phyloP scores from a whole-genome alignment of 371 early-diverging fungal genomes.

The Rhizomucor miehei region DNA sequence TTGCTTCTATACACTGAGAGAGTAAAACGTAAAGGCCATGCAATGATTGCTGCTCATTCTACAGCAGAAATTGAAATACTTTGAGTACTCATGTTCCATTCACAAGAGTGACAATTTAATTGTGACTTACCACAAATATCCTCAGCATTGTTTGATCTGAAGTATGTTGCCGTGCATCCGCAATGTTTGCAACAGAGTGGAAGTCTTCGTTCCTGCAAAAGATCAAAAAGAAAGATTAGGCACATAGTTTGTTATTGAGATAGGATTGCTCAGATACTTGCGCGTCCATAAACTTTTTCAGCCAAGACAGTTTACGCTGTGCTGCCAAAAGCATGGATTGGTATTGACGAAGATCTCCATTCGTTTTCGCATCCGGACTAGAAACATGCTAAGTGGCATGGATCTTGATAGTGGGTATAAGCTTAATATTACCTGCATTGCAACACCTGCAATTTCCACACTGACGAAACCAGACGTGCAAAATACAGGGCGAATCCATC shows the following conservation, averaged over 20 bases:
- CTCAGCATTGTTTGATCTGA: conserved; percentile 21
- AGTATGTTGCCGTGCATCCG: conserved; percentile 24
- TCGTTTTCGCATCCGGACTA: not conserved
- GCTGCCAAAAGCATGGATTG: conserved; percentile 34
- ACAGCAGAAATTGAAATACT: conserved; percentile 2
- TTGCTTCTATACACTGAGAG: conserved; percentile 67
- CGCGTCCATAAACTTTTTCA: conserved; percentile 53
- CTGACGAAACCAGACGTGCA: conserved; percentile 66
- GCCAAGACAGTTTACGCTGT: conserved; percentile 37
- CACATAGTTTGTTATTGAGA: not conserved
- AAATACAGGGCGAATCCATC: conserved; percentile 80
- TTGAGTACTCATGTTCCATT: too few species aligned
- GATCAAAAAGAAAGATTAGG: not conserved
- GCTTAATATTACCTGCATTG: conserved; percentile 28
- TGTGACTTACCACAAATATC: conserved; percentile 20
- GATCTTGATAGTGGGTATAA: too few species aligned
- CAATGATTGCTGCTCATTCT: conserved; percentile 72
- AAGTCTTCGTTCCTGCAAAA: conserved; percentile 24
- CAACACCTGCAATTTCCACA: conserved; percentile 69
- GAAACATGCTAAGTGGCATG: too few species aligned
- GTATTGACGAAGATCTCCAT: not conserved
- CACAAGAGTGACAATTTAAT: not conserved
- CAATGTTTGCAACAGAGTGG: conserved; percentile 21
- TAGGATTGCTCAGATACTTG: conserved; percentile 26
- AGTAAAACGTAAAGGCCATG: conserved; percentile 64